These are phyloP conservation scores for Colletotrichum neosansevieriae DNA, from an alignment of 2,329 filamentous ascomycete genomes.

Conservation along the genomic window DNA sequence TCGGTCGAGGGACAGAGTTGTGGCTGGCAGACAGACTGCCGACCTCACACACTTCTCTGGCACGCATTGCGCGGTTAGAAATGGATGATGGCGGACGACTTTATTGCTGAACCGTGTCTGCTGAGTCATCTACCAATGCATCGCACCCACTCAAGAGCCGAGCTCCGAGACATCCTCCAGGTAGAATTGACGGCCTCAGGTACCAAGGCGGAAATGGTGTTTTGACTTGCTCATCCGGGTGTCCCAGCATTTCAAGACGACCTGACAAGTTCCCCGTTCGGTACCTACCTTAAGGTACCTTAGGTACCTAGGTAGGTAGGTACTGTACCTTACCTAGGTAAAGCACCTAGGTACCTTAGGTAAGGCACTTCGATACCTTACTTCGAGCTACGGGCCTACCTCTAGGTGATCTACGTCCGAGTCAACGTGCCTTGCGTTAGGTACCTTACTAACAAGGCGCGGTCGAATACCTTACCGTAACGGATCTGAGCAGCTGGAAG, in stretches of 20 bases:
- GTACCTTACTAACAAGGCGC: no score
- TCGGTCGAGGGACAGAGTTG: conserved; percentile 4
- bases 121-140: conserved; percentile 17
- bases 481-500: no score
- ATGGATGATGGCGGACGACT: neutral
- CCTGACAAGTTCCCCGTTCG: neutral
- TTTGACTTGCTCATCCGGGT: conserved; percentile 4
- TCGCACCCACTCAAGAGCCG: conserved; percentile 3
- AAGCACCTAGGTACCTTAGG: no score
- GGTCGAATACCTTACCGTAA: no score
- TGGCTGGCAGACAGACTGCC: conserved; percentile 8
- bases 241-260: neutral
- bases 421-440: no score
- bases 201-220: conserved; percentile 9
- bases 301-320: neutral
- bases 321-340: neutral
- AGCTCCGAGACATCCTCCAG: conserved; percentile 17
- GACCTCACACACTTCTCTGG: conserved; percentile 12
- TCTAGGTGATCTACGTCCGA: no score
- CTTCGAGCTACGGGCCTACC: neutral
- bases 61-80: conserved; percentile 1
- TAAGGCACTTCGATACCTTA: neutral
- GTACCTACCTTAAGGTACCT: neutral
- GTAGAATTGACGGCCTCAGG: conserved; percentile 22
- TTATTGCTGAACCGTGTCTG: neutral